phyloP scores from a whole-genome alignment of 2,329 filamentous ascomycete genomes.

The Phyllosticta ampelicida region DNA sequence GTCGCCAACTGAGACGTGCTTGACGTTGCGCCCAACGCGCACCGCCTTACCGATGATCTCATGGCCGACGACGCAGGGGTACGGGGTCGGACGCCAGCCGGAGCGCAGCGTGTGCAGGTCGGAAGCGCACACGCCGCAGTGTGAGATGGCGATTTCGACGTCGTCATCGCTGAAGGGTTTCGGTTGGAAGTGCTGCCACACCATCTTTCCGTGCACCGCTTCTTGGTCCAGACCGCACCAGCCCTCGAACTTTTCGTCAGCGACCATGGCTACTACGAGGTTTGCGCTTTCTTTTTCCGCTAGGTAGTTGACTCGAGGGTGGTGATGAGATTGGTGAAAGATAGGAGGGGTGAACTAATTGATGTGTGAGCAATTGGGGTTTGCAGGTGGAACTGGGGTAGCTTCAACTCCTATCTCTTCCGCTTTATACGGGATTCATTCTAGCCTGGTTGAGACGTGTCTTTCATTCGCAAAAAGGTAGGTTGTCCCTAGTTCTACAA shows the following conservation, averaged over 20 bases:
- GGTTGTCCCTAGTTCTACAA: not conserved
- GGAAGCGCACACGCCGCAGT: conserved; percentile 4
- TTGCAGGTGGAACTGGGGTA: not conserved
- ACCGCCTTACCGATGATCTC: conserved; percentile 32
- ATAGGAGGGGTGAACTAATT: not conserved
- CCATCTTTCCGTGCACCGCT: conserved; percentile 43
- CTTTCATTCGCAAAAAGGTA: not conserved
- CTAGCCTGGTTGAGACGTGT: not conserved
- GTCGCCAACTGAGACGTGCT: conserved; percentile 48
- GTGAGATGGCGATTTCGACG: conserved; percentile 18
- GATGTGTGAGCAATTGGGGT: not conserved
- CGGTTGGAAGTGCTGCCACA: conserved; percentile 37
- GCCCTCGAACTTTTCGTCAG: conserved; percentile 16
- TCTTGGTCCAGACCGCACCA: conserved; percentile 44
- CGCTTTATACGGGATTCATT: not conserved
- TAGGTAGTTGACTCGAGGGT: no score
- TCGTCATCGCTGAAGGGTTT: conserved; percentile 32
- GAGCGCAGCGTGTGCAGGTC: conserved; percentile 26
- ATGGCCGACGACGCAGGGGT: conserved; percentile 32
- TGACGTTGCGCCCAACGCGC: conserved; percentile 25
- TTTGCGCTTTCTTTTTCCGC: not conserved
- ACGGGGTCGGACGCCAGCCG: conserved; percentile 37
- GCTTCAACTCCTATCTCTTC: not conserved
- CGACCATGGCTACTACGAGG: not conserved
- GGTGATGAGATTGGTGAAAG: not conserved